phyloP scores from a whole-genome alignment of 768 basidiomycete genomes.

The Hypholoma fasciculare region DNA sequence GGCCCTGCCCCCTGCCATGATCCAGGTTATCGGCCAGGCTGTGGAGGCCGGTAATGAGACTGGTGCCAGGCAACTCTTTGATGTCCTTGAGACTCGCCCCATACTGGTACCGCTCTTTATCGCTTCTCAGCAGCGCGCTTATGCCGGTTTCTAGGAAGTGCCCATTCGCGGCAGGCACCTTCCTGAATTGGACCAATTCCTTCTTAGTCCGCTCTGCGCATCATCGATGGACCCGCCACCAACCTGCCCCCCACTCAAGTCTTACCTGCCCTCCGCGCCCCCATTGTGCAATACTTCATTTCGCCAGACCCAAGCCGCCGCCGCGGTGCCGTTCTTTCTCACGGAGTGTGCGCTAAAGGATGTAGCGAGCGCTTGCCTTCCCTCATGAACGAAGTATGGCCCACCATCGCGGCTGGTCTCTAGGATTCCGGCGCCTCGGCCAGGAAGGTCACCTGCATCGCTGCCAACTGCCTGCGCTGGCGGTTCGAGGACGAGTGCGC shows the following conservation, averaged over 20 bases:
- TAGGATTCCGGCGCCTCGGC: constrained; percentile 82
- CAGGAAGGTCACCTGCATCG: constrained; percentile 93
- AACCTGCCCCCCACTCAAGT: constrained; percentile 93
- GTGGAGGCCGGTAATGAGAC: constrained; percentile 79
- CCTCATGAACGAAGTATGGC: constrained; percentile 90
- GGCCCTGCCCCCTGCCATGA: constrained; percentile 81
- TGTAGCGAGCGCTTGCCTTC: constrained; percentile 98
- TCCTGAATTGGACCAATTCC: constrained; percentile 84
- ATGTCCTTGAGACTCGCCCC: constrained; percentile 92
- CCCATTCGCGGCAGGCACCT: constrained; percentile 92
- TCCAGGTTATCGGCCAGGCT: constrained; percentile 83
- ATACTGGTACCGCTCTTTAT: constrained; percentile 65
- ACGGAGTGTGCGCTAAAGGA: constrained; percentile 97
- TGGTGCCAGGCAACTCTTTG: constrained; percentile 86
- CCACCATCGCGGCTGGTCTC: constrained; percentile 86
- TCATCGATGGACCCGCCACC: constrained; percentile 90
- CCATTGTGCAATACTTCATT: constrained; percentile 84
- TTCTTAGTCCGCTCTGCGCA: constrained; percentile 94
- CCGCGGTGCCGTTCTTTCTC: constrained; percentile 91
- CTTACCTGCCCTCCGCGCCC: constrained; percentile 84
- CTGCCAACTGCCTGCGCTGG: constrained; percentile 94
- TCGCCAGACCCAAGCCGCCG: constrained; percentile 78
- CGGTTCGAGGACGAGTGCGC: constrained; percentile 95
- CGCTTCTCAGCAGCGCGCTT: constrained; percentile 1
- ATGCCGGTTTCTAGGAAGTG: constrained; percentile 63